A percentile compares a stretch with the other conserved stretches of the same genome.
phyloP scores from a whole-genome alignment of 1,139 yeast genomes.

The Starmera stellimalicola region DNA sequence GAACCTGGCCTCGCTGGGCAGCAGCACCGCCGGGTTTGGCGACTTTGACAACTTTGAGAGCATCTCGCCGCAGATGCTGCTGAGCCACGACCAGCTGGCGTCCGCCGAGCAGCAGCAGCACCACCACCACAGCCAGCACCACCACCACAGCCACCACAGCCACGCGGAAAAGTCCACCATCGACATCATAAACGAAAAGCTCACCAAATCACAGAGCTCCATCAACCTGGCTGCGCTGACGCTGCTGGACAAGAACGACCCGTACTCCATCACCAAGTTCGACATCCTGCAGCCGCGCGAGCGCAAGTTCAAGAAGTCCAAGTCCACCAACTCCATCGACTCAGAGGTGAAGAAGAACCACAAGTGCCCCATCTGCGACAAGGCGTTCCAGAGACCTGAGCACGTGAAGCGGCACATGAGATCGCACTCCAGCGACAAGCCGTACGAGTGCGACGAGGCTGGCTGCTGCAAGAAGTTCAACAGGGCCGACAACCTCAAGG shows the following conservation, averaged over 20 bases:
- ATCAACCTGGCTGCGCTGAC: slow-evolving; percentile 17
- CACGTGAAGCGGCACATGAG: slow-evolving; percentile 88
- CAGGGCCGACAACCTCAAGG: slow-evolving; percentile 58
- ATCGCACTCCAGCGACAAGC: slow-evolving; percentile 81
- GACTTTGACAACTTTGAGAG: slow-evolving; percentile 7
- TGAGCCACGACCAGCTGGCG: slow-evolving; percentile 5
- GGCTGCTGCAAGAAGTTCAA: slow-evolving; percentile 76
- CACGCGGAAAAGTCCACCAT: slow-evolving; percentile 1
- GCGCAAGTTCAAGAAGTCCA: slow-evolving; percentile 11
- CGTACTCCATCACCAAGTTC: slow-evolving; percentile 11
- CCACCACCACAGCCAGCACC: slow-evolving; percentile 3
- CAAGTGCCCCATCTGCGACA: slow-evolving; percentile 69
- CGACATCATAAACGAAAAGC: too few relatives aligned
- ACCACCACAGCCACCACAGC: slow-evolving; percentile 7
- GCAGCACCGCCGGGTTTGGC: neutral
- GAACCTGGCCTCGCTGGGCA: too few relatives aligned
- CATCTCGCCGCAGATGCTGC: slow-evolving; percentile 16
- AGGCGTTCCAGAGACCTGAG: slow-evolving; percentile 79
- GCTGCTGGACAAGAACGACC: slow-evolving; percentile 4
- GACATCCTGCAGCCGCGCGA: slow-evolving; percentile 15
- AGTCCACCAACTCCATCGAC: slow-evolving; percentile 8
- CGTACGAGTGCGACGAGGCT: slow-evolving; percentile 65
- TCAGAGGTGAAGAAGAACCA: slow-evolving; percentile 56
- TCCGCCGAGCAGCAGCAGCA: too few relatives aligned
- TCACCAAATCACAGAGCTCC: slow-evolving; percentile 18